phyloP scores from a whole-genome alignment of 306 rosid species.

The Calophaca sinica region DNA sequence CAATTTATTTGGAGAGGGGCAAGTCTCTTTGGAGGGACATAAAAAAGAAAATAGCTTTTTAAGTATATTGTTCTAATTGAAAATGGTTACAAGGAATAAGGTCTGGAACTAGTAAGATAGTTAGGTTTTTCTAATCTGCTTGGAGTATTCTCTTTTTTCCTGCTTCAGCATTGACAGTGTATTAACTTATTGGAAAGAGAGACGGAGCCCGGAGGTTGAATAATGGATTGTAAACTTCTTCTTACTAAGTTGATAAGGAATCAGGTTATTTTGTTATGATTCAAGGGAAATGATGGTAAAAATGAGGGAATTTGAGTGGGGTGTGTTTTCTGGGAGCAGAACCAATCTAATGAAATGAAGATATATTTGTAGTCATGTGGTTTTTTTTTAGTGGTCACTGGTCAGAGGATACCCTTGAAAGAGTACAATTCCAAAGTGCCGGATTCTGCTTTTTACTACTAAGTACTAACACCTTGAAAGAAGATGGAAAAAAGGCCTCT shows the following conservation, averaged over 20 bases:
- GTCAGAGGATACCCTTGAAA: conserved; percentile 1
- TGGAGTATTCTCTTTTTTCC: neutral
- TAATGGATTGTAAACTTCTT: conserved; percentile 12
- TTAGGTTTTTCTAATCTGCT: conserved; percentile 5
- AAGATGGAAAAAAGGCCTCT: too few species aligned
- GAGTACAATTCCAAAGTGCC: too few species aligned
- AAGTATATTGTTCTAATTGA: neutral
- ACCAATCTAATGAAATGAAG: neutral
- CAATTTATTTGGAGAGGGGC: conserved; percentile 4
- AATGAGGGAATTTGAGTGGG: neutral
- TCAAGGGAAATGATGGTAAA: conserved; percentile 15
- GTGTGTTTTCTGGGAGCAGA: neutral
- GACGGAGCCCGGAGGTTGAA: conserved; percentile 16
- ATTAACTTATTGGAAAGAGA: neutral
- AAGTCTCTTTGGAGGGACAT: neutral
- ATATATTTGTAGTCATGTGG: neutral
- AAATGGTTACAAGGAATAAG: conserved; percentile 10
- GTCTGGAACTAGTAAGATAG: conserved; percentile 6
- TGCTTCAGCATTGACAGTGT: neutral
- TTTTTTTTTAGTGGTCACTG: neutral
- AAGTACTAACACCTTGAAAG: too few species aligned
- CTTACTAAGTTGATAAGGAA: conserved; percentile 4
- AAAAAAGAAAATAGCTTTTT: neutral
- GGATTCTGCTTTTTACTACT: too few species aligned
- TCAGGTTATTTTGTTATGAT: neutral